phyloP scores from a whole-genome alignment of 257 asterid species.

The Solanum lycopersicoides region DNA sequence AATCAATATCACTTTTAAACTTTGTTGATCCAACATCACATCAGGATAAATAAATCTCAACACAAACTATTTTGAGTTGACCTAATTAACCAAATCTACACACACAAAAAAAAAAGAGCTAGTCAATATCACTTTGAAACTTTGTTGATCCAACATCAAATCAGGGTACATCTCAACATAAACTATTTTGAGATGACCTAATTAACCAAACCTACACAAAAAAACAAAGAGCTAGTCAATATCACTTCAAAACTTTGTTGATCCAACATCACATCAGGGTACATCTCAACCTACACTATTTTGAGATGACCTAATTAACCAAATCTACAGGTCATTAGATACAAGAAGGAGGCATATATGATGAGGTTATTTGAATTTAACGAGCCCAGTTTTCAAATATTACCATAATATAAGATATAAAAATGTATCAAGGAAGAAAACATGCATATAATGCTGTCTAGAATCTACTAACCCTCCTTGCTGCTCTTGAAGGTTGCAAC shows the following conservation, averaged over 20 bases:
- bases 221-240: background rate
- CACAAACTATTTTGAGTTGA: background rate
- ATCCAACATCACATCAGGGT: background rate
- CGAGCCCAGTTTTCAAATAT: background rate
- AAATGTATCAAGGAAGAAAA: background rate
- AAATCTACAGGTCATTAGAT: background rate
- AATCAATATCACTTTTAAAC: background rate
- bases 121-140: background rate
- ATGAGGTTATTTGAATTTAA: background rate
- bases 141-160: background rate
- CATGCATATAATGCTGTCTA: background rate
- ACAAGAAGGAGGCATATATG: background rate
- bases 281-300: background rate
- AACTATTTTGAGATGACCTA: background rate
- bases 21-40: background rate
- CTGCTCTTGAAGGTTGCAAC: background rate
- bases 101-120: background rate
- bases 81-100: background rate
- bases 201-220: background rate
- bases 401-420: background rate
- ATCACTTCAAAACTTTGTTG: background rate
- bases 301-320: background rate
- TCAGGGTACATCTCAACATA: background rate
- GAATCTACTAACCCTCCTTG: background rate
- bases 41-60: background rate